Evolutionary conservation across 2,329 filamentous ascomycete genomes (phyloP).

Genomic region (Fusarium mundagurra): DNA sequence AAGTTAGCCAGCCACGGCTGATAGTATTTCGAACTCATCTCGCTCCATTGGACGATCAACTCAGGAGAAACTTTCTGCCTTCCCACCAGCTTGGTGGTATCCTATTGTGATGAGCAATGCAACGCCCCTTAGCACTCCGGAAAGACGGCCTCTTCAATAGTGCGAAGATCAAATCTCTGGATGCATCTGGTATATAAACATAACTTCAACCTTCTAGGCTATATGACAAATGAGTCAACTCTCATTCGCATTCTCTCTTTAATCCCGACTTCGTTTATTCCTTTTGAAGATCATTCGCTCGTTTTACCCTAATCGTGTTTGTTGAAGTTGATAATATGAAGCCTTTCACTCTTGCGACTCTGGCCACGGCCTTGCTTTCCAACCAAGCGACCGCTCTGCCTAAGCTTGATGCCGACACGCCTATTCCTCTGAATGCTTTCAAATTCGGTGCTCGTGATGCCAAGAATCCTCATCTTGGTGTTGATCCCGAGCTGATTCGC

Average conservation of each 20-base stretch:
- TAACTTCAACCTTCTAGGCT: background rate
- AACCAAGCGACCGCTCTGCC: conserved; percentile 20
- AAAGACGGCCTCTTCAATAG: background rate
- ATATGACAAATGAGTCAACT: conserved; percentile 25
- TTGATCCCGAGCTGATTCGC: conserved; percentile 32
- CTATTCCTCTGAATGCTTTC: conserved; percentile 29
- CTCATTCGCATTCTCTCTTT: conserved; percentile 30
- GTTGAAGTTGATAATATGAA: conserved; percentile 17
- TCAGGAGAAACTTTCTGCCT: background rate
- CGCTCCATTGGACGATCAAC: conserved; percentile 18
- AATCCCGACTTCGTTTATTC: background rate
- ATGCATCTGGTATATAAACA: conserved; percentile 10
- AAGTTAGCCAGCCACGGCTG: background rate
- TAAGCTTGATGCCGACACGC: conserved; percentile 9
- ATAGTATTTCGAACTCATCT: conserved; percentile 20
- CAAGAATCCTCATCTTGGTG: conserved; percentile 16
- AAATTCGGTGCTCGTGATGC: background rate
- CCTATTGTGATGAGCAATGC: background rate
- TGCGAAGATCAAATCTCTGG: background rate
- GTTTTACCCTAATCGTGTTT: background rate
- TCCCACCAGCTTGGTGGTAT: background rate
- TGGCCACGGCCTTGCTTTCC: conserved; percentile 16
- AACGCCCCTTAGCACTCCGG: background rate
- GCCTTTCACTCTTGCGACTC: conserved; percentile 15
- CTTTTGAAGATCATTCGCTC: conserved; percentile 7